Evolutionary conservation across 331 rosid species (phyloP).

Genomic region (Prunus yedoensis): DNA sequence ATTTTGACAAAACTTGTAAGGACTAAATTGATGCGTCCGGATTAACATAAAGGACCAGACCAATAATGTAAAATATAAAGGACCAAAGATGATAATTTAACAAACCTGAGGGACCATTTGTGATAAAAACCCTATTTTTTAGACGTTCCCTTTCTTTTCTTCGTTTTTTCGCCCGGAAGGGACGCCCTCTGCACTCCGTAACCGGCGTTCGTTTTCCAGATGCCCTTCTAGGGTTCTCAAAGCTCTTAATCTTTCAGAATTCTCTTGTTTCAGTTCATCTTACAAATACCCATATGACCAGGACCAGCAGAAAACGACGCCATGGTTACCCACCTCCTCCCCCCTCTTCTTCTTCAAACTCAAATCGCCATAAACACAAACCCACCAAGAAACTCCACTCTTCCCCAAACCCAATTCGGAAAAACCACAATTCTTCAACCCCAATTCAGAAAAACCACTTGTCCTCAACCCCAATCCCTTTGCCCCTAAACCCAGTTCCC

Average conservation of each 20-base stretch:
- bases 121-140: neutral
- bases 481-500: neutral
- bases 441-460: neutral
- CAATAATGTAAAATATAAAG: too few relatives aligned
- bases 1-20: too few relatives aligned
- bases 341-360: neutral
- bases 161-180: neutral
- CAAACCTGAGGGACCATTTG: too few relatives aligned
- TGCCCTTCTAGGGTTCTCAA: neutral
- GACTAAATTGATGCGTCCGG: too few relatives aligned
- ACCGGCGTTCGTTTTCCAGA: neutral
- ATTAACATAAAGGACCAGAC: too few relatives aligned
- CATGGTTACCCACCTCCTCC: neutral
- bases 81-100: too few relatives aligned
- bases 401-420: constrained; percentile 3
- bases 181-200: neutral
- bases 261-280: neutral
- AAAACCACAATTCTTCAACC: neutral
- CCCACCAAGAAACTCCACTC: neutral
- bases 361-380: neutral
- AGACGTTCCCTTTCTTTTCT: too few relatives aligned
- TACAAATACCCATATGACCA: neutral
- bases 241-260: neutral
- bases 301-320: neutral
- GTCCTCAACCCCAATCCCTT: neutral